Base-by-base conservation (phyloP, 768 basidiomycete species). In the Tylopilus intermedius region DNA sequence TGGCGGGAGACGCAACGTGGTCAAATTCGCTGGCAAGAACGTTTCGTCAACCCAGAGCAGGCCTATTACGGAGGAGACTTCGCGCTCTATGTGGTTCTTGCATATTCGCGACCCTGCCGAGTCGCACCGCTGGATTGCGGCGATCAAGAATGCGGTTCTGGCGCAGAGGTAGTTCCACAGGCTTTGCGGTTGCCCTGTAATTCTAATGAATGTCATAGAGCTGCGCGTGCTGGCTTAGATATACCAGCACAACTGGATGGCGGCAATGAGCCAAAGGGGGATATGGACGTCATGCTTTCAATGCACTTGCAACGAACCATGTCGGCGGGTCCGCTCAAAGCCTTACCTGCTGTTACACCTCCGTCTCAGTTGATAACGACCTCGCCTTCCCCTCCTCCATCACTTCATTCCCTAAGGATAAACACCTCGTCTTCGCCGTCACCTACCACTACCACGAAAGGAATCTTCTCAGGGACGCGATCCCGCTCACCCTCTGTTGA, bases 231-330 rank as follows among this genome's bases (percentile, higher is more conserved):
- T 8, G 88, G 88, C 14, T 67, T 90, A 11, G 78, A 80, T 32
- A 68, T 74, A 22, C 69, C 80, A 26, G 63, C 75, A 0, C 70
- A 70, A 38, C 69, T 70, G 21, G 59, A 71, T 3, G 71, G 74
- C 21, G 73, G 71, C 14, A 71, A 77, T 26, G 88, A 88, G 55
- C 87, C 86, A 21, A 76, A 82, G 43, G 88, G 88, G 6, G 88
- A 90, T 62, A 80, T 90, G 73, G 88, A 90, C 63, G 88, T 90
- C 44, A 86, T 89, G 80, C 75, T 90, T 33, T 84, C 86, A 29
- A 88, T 90, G 76, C 83, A 83, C 45, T 75, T 81, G 30, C 86
- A 88, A 59, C 82, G 79, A n/a, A 49, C 71, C 75, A 57, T 72
- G 73, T 27, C 73, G 73, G 26, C 67, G 68, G 48, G 66, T 39